Evolutionary conservation across 2,329 filamentous ascomycete species (phyloP).

Genomic region (Monosporascus sp.): DNA sequence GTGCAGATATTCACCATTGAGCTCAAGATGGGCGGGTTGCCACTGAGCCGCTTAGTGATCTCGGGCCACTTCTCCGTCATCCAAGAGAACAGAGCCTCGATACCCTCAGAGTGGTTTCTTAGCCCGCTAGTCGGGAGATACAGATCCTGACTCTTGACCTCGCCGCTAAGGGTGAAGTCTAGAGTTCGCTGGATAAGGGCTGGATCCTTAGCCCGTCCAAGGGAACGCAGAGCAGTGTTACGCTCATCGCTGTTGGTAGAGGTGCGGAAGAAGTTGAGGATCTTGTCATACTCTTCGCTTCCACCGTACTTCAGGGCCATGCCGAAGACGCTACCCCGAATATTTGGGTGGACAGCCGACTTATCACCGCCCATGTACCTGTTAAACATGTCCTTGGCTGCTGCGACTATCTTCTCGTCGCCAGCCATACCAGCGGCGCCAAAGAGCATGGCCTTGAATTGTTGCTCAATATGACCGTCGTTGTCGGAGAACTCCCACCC

Average conservation of each 20-base stretch:
- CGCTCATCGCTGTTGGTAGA: conserved; percentile 80
- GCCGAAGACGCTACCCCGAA: conserved; percentile 79
- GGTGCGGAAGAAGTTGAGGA: conserved; percentile 69
- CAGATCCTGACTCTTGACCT: conserved; percentile 91
- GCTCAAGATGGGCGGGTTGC: conserved; percentile 81
- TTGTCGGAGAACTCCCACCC: conserved; percentile 83
- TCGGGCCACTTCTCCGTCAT: conserved; percentile 85
- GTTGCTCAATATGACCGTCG: conserved; percentile 86
- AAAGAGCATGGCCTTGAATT: conserved; percentile 92
- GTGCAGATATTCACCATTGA: conserved; percentile 79
- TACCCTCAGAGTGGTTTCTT: conserved; percentile 69
- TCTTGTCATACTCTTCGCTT: conserved; percentile 75
- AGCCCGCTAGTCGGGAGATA: conserved; percentile 83
- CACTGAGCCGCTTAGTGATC: conserved; percentile 74
- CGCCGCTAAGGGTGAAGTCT: conserved; percentile 65
- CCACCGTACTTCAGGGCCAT: conserved; percentile 82
- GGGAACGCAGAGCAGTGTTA: conserved; percentile 79
- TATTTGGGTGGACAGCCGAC: conserved; percentile 83
- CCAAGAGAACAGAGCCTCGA: conserved; percentile 77
- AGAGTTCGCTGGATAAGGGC: conserved; percentile 79
- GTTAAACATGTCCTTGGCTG: conserved; percentile 84
- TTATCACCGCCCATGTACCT: conserved; percentile 77
- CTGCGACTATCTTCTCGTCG: conserved; percentile 71
- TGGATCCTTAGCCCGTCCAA: conserved; percentile 73
- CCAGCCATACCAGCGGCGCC: conserved; percentile 75